Base-by-base conservation (phyloP, 345 rosid species). In the Lagerstroemia speciosa region DNA sequence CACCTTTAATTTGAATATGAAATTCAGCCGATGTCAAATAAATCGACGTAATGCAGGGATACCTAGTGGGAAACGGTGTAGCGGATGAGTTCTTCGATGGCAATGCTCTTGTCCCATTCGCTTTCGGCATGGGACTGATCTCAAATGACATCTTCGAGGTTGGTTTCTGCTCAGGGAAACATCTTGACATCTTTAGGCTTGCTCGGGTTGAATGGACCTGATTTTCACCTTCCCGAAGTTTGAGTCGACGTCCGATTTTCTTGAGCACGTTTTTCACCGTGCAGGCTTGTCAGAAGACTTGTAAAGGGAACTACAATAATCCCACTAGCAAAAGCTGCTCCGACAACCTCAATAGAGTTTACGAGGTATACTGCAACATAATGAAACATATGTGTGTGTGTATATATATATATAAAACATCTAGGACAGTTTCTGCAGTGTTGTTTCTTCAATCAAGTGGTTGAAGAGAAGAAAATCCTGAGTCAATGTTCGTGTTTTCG, bases 1-100 rank as follows among this genome's bases (percentile, higher is more conserved):
- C 29, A 7, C 45, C 45, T 33, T 48, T 8, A 5, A 31, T 67
- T 10, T 24, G 29, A 24, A 26, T 34, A 8, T 53, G 14, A n/a
- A 34, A 38, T 34, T 68, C 63, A 67, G 34, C 70, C 32, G 20
- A 7, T 31, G 9, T 34, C 65, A 66, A 41, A 66, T 9, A 22
- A 15, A 38, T 12, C 2, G 76, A 31, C 65, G 16, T 41, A 17
- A 48, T 55, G 57, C 64, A 80, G 84, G 86, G 84, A 29, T 83
- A 80, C 69, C 40, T 76, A 62, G 73, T 83, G 63, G 86, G 86
- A 1, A 83, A 83, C 74, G 84, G 79, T 27, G 76, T 74, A n/a
- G 34, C 71, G 1, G 65, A 67, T 41, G 58, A 14, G 1, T 8
- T 17, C 32, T 78, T 36, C 60, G 80, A 67, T 19, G 77, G 76